A percentile compares a stretch with the other conserved stretches of the same genome.
phyloP scores from a whole-genome alignment of 2,329 filamentous ascomycete species.

The Dactylonectria macrodidyma region DNA sequence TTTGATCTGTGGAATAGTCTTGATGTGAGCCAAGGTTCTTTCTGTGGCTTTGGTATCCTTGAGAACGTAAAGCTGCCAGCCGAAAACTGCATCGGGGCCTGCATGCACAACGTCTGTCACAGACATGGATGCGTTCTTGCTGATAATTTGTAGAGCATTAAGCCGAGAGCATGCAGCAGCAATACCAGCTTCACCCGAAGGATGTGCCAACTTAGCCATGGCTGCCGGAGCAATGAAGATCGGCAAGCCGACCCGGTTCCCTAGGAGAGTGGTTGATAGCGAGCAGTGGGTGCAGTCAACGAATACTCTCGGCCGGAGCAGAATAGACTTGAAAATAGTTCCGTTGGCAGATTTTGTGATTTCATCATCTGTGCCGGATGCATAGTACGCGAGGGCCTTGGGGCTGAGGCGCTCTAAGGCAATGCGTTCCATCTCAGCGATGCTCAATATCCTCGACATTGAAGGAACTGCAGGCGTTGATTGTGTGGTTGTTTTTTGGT shows the following conservation, averaged over 20 bases:
- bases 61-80: constrained; percentile 76
- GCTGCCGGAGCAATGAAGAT: constrained; percentile 75
- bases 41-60: constrained; percentile 64
- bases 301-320: constrained; percentile 86
- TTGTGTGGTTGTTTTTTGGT: background rate
- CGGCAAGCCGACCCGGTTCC: constrained; percentile 65
- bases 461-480: background rate
- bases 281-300: constrained; percentile 83
- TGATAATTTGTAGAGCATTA: constrained; percentile 74
- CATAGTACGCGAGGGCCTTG: constrained; percentile 76
- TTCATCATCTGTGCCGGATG: constrained; percentile 84
- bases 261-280: constrained; percentile 76
- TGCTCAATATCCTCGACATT: constrained; percentile 26
- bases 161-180: constrained; percentile 63
- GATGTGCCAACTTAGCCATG: constrained; percentile 73
- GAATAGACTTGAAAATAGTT: constrained; percentile 79
- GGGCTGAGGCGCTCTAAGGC: constrained; percentile 20
- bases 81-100: constrained; percentile 60
- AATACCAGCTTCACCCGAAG: constrained; percentile 72
- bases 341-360: constrained; percentile 83
- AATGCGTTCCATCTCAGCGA: constrained; percentile 25
- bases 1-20: constrained; percentile 77
- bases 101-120: constrained; percentile 64
- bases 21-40: constrained; percentile 65
- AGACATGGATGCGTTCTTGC: constrained; percentile 75